Base-by-base conservation (phyloP, 495 filamentous ascomycete genomes). In the Viridothelium virens region DNA sequence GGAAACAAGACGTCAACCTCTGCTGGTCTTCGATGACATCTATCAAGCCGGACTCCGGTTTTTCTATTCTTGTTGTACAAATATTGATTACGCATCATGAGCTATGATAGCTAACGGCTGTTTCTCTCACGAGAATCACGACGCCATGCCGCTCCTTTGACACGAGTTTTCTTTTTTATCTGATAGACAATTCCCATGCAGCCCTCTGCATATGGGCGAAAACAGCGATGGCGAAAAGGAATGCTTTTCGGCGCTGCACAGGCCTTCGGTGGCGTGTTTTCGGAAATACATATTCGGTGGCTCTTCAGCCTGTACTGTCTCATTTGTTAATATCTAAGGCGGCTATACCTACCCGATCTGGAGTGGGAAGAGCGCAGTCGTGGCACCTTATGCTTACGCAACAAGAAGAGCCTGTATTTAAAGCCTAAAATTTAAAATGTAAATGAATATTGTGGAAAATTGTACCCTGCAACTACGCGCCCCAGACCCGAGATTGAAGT, bases 71-170 rank as follows among this genome's bases (percentile, higher is more conserved):
- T 53, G 7, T 33, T 59, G 53, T 59, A 59, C n/a, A 4, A 59
- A 9, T 59, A 34, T 34, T 59, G 53, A 18, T 59, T 59, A 59
- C 36, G 53, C 25, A 59, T 36, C 53, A 59, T 59, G 53, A 59
- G n/a, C 53, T 59, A 59, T 59, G 53, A 59, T 59, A 33, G 53
- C 53, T 59, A 7, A 59, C 53, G 53, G 53, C 53, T 59, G 33
- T 59, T 14, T 59, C 31, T 59, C 53, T 59, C 14, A 33, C 53
- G 53, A 36, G 53, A 59, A 59, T 59, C 11, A 59, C 31, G 53
- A 59, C 14, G 53, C 53, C 53, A 59, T 10, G 31, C 53, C 53
- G 18, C 31, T 59, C 53, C 53, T 59, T 59, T 36, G 31, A 10
- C 31, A 59, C 53, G 53, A 59, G 7, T 36, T 59, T 59, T 31